phyloP scores from a whole-genome alignment of 306 rosid species.

The Citrullus amarus region DNA sequence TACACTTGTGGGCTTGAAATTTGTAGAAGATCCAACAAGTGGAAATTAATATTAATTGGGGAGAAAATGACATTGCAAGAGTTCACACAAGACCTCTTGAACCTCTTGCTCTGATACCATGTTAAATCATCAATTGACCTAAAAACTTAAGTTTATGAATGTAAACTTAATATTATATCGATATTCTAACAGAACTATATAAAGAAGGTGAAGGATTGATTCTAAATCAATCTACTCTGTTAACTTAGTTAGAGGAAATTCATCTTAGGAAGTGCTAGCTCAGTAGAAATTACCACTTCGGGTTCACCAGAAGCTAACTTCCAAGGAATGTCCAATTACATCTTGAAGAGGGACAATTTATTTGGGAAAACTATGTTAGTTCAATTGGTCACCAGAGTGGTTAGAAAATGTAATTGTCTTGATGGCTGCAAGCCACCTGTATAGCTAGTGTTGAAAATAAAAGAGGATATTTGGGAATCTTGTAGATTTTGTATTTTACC shows the following conservation, averaged over 20 bases:
- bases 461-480: too few species aligned
- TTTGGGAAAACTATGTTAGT: not conserved
- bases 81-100: too few species aligned
- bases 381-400: not conserved
- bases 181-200: too few species aligned
- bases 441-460: not conserved
- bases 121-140: too few species aligned
- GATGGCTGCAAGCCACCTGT: not conserved
- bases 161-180: too few species aligned
- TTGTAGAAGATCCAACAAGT: too few species aligned
- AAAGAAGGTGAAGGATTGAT: not conserved
- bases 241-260: not conserved
- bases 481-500: too few species aligned
- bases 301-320: not conserved
- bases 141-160: too few species aligned
- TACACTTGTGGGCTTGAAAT: too few species aligned
- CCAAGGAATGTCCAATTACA: not conserved
- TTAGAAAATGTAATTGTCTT: not conserved
- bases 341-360: not conserved
- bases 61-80: too few species aligned
- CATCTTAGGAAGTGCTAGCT: not conserved
- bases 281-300: not conserved
- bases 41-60: too few species aligned
- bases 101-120: too few species aligned
- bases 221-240: not conserved